Conservation (phyloP, 108 stramenopile species). For the Nannochloropsis granulata region DNA sequence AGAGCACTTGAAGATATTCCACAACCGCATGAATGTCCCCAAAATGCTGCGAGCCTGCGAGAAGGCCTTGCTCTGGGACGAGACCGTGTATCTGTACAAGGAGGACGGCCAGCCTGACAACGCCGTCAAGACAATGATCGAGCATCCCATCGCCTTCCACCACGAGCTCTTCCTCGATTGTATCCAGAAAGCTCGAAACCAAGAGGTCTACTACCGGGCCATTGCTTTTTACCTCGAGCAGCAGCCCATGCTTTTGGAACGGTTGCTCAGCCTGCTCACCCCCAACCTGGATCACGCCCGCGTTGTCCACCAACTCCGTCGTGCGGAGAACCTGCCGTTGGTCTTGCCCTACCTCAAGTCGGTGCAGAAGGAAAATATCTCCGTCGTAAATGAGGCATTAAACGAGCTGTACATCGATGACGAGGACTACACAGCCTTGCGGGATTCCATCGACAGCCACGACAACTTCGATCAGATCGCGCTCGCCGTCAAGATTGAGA, state of each 20-base stretch:
- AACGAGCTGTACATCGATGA: slow-evolving; percentile 94
- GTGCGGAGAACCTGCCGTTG: slow-evolving; percentile 81
- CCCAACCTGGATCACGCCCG: slow-evolving; percentile 88
- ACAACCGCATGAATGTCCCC: slow-evolving; percentile 85
- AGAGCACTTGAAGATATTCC: slow-evolving; percentile 99
- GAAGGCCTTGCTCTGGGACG: slow-evolving; percentile 81
- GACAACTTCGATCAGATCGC: slow-evolving; percentile 96
- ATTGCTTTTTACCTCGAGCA: slow-evolving; percentile 78
- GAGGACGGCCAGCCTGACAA: slow-evolving; percentile 91
- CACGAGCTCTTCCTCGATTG: slow-evolving; percentile 93
- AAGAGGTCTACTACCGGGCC: slow-evolving; percentile 95
- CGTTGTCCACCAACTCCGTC: slow-evolving; percentile 85
- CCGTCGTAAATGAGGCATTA: slow-evolving; percentile 95
- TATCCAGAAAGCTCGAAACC: slow-evolving; percentile 79
- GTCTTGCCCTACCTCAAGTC: slow-evolving; percentile 81
- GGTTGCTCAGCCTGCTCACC: slow-evolving; percentile 84
- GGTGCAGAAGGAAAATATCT: slow-evolving; percentile 88
- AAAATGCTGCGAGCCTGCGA: slow-evolving; percentile 97
- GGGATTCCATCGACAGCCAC: slow-evolving; percentile 88
- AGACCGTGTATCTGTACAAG: slow-evolving; percentile 93
- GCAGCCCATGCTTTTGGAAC: slow-evolving; percentile 72
- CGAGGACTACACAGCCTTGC: slow-evolving; percentile 89
- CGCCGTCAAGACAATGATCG: slow-evolving; percentile 97
- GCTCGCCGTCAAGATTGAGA: slow-evolving; percentile 83
- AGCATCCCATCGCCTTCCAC: slow-evolving; percentile 73